Evolutionary conservation across 78 protist species (phyloP).

Genomic region (Polysphondylium violaceum): DNA sequence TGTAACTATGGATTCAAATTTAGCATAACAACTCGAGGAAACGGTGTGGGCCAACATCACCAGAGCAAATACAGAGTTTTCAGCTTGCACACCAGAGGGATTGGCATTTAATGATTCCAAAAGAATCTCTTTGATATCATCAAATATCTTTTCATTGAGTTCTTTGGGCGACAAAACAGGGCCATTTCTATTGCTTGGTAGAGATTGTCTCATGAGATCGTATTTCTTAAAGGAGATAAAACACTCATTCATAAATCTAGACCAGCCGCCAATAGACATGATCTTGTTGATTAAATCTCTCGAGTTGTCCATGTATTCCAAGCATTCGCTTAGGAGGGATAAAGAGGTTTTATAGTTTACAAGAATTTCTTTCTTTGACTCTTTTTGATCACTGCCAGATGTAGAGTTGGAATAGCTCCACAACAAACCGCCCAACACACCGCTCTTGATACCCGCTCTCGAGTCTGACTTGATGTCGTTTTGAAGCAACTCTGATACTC

Average conservation of each 20-base stretch:
- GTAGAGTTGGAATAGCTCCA: conserved; percentile 7
- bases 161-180: not conserved
- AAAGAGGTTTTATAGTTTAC: not conserved
- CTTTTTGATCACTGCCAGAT: not conserved
- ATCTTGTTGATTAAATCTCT: not conserved
- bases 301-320: not conserved
- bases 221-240: conserved; percentile 2
- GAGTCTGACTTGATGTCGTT: conserved; percentile 1
- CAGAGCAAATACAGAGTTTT: conserved; percentile 31
- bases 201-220: conserved; percentile 11
- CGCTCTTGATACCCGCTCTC: conserved; percentile 49
- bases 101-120: not conserved
- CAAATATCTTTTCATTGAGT: conserved; percentile 23
- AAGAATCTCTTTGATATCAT: not conserved
- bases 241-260: conserved; percentile 34
- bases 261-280: conserved; percentile 70
- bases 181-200: conserved; percentile 8
- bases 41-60: not conserved
- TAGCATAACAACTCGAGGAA: conserved; percentile 15
- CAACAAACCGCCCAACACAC: conserved; percentile 47
- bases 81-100: conserved; percentile 12
- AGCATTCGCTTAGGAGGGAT: conserved; percentile 2
- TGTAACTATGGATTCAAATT: conserved; percentile 3
- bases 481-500: not conserved
- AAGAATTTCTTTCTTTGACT: conserved; percentile 43